phyloP scores from a whole-genome alignment of 2,329 filamentous ascomycete species.

The Sporothrix pallida region DNA sequence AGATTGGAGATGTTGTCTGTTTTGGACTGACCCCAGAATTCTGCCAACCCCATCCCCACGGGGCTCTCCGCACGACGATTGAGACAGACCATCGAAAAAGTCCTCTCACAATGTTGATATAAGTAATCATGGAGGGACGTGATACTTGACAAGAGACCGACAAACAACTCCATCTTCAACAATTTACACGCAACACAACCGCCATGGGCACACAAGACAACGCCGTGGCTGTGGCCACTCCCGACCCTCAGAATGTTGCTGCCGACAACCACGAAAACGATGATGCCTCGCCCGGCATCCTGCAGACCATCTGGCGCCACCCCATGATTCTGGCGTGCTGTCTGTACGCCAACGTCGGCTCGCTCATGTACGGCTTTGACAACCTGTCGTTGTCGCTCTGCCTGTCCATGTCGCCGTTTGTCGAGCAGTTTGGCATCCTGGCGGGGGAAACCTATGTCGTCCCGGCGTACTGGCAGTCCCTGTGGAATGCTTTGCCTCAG shows the following conservation, averaged over 20 bases:
- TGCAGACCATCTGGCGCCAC: background rate
- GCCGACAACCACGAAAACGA: background rate
- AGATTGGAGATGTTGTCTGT: no score
- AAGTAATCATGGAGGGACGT: background rate
- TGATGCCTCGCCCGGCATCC: background rate
- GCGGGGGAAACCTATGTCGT: background rate
- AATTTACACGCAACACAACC: background rate
- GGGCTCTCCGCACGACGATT: background rate
- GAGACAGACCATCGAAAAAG: background rate
- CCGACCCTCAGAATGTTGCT: background rate
- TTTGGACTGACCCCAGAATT: background rate
- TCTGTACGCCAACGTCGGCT: conserved; percentile 18
- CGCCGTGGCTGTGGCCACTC: background rate
- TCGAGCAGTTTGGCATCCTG: background rate
- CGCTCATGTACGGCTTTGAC: conserved; percentile 22
- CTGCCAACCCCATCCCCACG: background rate
- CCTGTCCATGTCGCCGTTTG: background rate
- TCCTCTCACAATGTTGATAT: background rate
- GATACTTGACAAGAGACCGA: background rate
- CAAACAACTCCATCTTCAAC: background rate
- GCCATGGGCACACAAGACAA: conserved; percentile 1
- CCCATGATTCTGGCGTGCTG: background rate
- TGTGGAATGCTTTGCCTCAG: background rate
- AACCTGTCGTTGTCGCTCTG: conserved; percentile 13
- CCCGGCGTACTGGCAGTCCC: conserved; percentile 5